These are phyloP conservation scores for Aspergillus conjunctus DNA, from an alignment of 495 filamentous ascomycete genomes.

Conservation along the genomic window DNA sequence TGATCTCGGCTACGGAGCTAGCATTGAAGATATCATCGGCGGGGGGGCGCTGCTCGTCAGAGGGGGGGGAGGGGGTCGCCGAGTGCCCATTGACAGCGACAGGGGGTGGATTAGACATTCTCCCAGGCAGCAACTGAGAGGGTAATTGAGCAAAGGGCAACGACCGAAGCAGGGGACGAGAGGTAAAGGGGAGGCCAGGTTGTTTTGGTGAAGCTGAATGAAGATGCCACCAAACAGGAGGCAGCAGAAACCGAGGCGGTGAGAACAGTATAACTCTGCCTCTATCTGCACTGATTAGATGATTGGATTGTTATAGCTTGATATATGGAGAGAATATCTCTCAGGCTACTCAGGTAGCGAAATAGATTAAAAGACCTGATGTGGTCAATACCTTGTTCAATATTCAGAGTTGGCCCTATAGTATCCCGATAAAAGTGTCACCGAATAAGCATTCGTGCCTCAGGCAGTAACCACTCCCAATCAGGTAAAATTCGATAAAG, in stretches of 20 bases:
- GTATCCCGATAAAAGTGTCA: neutral
- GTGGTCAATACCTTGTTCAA: no score
- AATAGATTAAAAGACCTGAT: no score
- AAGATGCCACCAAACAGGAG: neutral
- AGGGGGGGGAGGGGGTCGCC: conserved; percentile 17
- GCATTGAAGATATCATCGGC: conserved; percentile 62
- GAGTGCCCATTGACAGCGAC: conserved; percentile 35
- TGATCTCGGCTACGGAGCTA: conserved; percentile 75
- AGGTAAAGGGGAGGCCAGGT: neutral
- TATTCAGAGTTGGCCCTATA: neutral
- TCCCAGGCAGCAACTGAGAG: conserved; percentile 14
- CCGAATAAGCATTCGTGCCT: neutral
- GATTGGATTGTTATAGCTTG: neutral
- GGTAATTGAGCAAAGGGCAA: conserved; percentile 10
- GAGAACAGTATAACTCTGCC: conserved; percentile 19
- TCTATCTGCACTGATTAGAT: neutral
- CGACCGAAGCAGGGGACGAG: neutral
- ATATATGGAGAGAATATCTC: no score
- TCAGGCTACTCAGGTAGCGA: no score
- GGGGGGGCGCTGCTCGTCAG: conserved; percentile 24
- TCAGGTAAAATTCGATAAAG: neutral
- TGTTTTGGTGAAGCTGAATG: neutral
- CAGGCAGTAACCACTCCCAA: neutral
- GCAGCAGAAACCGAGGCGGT: conserved; percentile 33
- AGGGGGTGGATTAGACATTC: conserved; percentile 29